Evolutionary conservation across 208 protist genomes (phyloP), one percentile per base, ranked within the genome.

Genomic region (Leishmania braziliensis): DNA sequence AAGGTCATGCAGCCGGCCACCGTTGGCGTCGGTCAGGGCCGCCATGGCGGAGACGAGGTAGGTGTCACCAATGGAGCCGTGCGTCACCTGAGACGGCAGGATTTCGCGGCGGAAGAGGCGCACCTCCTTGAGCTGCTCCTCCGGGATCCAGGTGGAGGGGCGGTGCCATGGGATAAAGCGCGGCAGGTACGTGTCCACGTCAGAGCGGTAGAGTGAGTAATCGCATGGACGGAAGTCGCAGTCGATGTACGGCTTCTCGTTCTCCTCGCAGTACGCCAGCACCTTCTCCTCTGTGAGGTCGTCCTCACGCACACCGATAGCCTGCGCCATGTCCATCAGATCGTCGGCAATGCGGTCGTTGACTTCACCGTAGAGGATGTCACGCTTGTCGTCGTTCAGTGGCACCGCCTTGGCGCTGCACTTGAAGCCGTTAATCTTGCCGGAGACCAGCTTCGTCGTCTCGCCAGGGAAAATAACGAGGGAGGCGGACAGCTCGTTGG

Each of bases 31-130:
- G 8, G 91, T 82, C 71, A 95, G 84, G 50, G 84, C 77, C 0
- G 93, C 88, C 70, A 95, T 88, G 73, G 93, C 88, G 53, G 88
- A 96, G 20, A 94, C 73, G 81, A 97, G 88, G 81, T 91, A 97
- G 56, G 90, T 95, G 88, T 97, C 86, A 43, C 93, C 94, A 68
- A 96, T 91, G 29, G 88, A 82, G 68, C 94, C 94, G 76, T 95
- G 93, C 26, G 82, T 86, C 43, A 96, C 91, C 53, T 95, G 90
- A 20, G 83, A 87, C 16, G 93, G 91, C 66, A 89, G 72, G 46
- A 95, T 91, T 39, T 81, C 86, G 62, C 85, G 86, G 48, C 92
- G 92, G 82, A 96, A 94, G 20, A 95, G 84, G 16, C 93, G 93
- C 46, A 93, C 84, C 86, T 95, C 87, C 71, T 83, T 82, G 26